phyloP scores from a whole-genome alignment of 2,329 filamentous ascomycete species.

The Fusarium xylarioides region DNA sequence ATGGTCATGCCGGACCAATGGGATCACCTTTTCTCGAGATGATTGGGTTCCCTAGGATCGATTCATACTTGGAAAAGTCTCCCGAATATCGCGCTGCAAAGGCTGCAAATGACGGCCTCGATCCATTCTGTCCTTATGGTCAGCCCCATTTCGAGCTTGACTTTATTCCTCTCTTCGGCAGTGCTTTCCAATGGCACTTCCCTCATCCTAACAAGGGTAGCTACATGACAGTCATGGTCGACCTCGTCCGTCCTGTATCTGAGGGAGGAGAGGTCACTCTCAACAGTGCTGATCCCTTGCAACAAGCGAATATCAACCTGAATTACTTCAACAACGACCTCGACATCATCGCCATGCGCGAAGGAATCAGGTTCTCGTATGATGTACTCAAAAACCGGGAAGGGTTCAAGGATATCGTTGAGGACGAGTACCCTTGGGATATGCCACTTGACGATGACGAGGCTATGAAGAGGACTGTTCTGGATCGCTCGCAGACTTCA shows the following conservation, averaged over 20 bases:
- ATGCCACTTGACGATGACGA: constrained; percentile 66
- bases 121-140: constrained; percentile 64
- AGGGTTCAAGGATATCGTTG: constrained; percentile 64
- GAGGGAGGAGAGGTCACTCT: constrained; percentile 64
- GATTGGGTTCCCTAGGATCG: constrained; percentile 66
- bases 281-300: constrained; percentile 64
- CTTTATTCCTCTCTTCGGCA: constrained; percentile 66
- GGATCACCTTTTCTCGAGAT: constrained; percentile 57
- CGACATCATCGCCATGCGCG: constrained; percentile 65
- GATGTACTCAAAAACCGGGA: constrained; percentile 66
- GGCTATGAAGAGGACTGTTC: constrained; percentile 63
- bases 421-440: constrained; percentile 65
- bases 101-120: constrained; percentile 53
- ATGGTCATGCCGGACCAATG: constrained; percentile 50
- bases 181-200: constrained; percentile 60
- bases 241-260: constrained; percentile 55
- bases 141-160: constrained; percentile 72
- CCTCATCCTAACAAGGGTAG: constrained; percentile 53
- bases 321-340: constrained; percentile 66
- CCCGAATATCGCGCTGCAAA: constrained; percentile 56
- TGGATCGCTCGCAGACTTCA: constrained; percentile 66
- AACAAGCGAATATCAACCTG: constrained; percentile 64
- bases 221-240: constrained; percentile 65
- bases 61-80: constrained; percentile 59
- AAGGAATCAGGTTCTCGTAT: constrained; percentile 64